A percentile compares a stretch with the other conserved stretches of the same genome.
Evolutionary conservation across 192 early-diverging fungal genomes (phyloP).

Genomic region (Neocallimastix lanati): DNA sequence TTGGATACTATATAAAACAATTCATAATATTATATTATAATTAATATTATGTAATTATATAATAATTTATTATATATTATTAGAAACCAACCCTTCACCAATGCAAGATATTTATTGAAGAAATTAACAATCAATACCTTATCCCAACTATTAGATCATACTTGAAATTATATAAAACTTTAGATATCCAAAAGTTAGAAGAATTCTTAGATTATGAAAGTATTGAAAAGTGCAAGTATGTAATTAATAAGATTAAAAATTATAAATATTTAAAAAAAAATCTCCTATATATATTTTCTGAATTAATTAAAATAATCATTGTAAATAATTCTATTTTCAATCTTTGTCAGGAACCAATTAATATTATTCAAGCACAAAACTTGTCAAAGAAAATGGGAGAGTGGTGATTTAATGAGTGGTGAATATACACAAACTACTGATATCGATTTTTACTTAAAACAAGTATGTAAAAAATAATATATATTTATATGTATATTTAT

Average conservation of each 20-base stretch:
- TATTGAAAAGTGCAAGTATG: constrained; percentile 51
- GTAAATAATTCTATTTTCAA: no score
- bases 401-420: constrained; percentile 65
- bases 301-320: no score
- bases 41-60: no score
- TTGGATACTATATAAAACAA: no score
- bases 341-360: constrained; percentile 50
- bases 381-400: constrained; percentile 67
- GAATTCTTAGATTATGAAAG: constrained; percentile 62
- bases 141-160: constrained; percentile 80
- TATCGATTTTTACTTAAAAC: constrained; percentile 79
- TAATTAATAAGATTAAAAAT: not conserved
- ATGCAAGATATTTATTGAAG: constrained; percentile 65
- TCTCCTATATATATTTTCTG: no score
- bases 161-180: constrained; percentile 88
- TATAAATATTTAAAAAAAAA: not conserved
- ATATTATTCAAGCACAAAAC: constrained; percentile 89
- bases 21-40: no score
- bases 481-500: no score
- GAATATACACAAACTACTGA: constrained; percentile 66
- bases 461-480: no score
- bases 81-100: constrained; percentile 61
- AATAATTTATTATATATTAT: no score
- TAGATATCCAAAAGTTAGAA: constrained; percentile 73
- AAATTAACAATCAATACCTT: constrained; percentile 67